phyloP scores from a whole-genome alignment of 2,329 filamentous ascomycete genomes.

The Colletotrichum costaricense region DNA sequence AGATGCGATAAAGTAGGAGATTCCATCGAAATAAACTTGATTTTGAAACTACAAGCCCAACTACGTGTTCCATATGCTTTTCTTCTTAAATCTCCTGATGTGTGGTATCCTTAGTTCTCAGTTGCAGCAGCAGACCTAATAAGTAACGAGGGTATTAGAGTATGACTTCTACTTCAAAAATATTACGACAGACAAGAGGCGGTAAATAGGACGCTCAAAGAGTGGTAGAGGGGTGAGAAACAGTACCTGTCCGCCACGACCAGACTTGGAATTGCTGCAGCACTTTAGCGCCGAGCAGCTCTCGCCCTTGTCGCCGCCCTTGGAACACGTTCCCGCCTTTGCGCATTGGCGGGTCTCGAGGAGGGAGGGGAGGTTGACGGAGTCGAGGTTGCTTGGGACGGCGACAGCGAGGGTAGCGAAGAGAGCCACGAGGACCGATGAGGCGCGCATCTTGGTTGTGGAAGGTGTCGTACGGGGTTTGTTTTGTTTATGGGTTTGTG shows the following conservation, averaged over 20 bases:
- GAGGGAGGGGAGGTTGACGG: neutral
- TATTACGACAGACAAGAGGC: too few species aligned
- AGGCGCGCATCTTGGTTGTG: constrained; percentile 14
- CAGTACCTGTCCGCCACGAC: neutral
- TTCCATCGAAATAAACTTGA: too few species aligned
- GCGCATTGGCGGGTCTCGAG: neutral
- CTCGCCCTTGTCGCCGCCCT: constrained; percentile 4
- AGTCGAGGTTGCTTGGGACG: neutral
- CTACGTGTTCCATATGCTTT: too few species aligned
- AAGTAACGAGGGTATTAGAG: too few species aligned
- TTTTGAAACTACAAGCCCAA: too few species aligned
- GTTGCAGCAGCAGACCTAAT: too few species aligned
- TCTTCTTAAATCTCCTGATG: too few species aligned
- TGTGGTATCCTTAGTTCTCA: too few species aligned
- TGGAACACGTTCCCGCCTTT: neutral
- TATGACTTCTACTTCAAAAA: too few species aligned
- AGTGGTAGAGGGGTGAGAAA: too few species aligned
- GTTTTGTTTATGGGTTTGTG: neutral
- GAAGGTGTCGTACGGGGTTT: neutral
- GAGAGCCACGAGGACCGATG: constrained; percentile 12
- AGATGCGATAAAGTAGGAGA: too few species aligned
- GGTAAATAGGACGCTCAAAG: too few species aligned
- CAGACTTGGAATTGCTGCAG: constrained; percentile 15
- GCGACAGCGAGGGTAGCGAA: constrained; percentile 24
- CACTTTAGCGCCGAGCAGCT: constrained; percentile 15